A percentile compares a stretch with the other conserved stretches of the same genome.
phyloP scores from a whole-genome alignment of 257 asterid species.

The Scutellaria minor region DNA sequence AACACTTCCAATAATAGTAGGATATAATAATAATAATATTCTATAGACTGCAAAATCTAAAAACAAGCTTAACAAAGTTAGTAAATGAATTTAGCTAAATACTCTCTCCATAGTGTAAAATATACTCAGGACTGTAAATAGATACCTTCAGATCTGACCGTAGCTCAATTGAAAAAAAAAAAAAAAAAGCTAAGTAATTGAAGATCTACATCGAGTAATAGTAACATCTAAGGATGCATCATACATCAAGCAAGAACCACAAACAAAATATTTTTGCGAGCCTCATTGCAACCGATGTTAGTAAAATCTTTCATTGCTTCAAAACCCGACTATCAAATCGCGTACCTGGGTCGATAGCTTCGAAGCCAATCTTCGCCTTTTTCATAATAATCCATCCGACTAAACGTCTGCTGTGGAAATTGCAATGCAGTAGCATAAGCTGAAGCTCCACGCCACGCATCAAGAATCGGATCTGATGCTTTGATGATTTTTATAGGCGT shows the following conservation, averaged over 20 bases:
- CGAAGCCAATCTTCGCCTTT: slow-evolving; percentile 95
- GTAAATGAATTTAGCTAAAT: neutral
- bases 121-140: neutral
- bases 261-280: neutral
- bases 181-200: neutral
- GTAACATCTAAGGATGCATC: slow-evolving; percentile 3
- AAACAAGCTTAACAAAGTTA: neutral
- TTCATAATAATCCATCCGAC: slow-evolving; percentile 81
- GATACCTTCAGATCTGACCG: neutral
- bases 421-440: slow-evolving; percentile 61
- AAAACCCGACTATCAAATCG: slow-evolving; percentile 37
- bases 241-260: neutral
- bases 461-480: slow-evolving; percentile 74
- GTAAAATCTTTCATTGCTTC: slow-evolving; percentile 1
- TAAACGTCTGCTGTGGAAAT: slow-evolving; percentile 74
- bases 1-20: neutral
- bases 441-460: slow-evolving; percentile 98
- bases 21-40: too few relatives aligned
- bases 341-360: slow-evolving; percentile 62
- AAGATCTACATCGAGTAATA: neutral
- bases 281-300: neutral
- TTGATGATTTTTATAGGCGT: slow-evolving; percentile 61
- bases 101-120: neutral
- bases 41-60: neutral
- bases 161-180: neutral